A percentile compares a stretch with the other conserved stretches of the same genome.
phyloP scores from a whole-genome alignment of 345 rosid species.

The Sisymbrium irio region DNA sequence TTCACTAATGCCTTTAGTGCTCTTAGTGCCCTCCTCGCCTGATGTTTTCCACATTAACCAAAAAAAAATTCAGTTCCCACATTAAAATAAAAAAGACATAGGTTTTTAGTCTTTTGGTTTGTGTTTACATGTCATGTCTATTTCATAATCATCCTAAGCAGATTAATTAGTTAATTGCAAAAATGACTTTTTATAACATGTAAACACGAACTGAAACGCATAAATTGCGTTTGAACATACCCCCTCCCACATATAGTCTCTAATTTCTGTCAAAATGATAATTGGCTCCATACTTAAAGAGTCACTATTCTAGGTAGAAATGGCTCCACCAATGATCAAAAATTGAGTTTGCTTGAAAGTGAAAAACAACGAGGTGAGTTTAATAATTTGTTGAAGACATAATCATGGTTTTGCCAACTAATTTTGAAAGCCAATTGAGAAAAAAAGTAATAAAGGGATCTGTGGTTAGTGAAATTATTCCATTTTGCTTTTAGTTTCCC shows the following conservation, averaged over 20 bases:
- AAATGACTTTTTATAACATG: not conserved
- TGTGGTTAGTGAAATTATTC: slow-evolving; percentile 21
- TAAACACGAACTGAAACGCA: too few species aligned
- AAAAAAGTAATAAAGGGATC: not conserved
- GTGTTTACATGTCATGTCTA: not conserved
- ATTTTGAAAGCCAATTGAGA: not conserved
- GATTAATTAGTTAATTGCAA: not conserved
- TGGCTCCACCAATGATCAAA: slow-evolving; percentile 22
- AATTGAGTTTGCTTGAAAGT: slow-evolving; percentile 7
- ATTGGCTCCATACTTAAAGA: not conserved
- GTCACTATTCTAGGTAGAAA: not conserved
- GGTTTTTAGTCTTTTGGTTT: not conserved
- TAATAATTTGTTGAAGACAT: slow-evolving; percentile 19
- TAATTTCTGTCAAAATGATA: not conserved
- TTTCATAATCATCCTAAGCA: not conserved
- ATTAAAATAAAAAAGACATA: not conserved
- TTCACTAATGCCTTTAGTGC: slow-evolving; percentile 86
- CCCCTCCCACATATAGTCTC: not conserved
- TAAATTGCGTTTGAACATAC: not conserved
- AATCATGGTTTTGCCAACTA: slow-evolving; percentile 29
- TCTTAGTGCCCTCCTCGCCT: slow-evolving; percentile 90
- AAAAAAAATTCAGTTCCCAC: not conserved
- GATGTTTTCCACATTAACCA: slow-evolving; percentile 7
- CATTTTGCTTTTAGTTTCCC: slow-evolving; percentile 22
- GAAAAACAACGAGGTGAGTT: not conserved